Percentiles rank a stretch among this genome's conserved stretches.
These are phyloP conservation scores for Mycena leptocephala DNA, from an alignment of 768 basidiomycete genomes.

Conservation along the genomic window DNA sequence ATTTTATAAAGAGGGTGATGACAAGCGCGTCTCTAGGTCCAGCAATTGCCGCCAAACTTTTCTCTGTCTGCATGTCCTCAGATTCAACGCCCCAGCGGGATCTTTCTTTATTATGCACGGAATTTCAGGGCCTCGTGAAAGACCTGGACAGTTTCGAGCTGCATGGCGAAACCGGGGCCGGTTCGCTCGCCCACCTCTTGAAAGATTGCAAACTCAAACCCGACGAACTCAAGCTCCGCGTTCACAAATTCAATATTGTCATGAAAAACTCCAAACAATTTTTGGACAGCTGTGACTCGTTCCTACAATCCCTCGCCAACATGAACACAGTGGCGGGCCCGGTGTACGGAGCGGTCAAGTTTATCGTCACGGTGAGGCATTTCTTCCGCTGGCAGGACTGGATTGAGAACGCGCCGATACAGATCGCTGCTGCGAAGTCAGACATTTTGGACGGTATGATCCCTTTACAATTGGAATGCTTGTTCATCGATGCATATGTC, in stretches of 20 bases:
- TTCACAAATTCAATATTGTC: neutral
- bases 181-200: slow-evolving; percentile 8
- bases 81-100: neutral
- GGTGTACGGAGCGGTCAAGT: slow-evolving; percentile 9
- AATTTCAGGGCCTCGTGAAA: neutral
- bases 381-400: neutral
- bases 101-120: slow-evolving; percentile 5
- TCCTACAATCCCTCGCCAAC: neutral
- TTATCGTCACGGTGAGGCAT: slow-evolving; percentile 14
- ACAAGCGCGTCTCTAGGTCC: neutral
- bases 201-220: slow-evolving; percentile 11
- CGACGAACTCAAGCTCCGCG: slow-evolving; percentile 11
- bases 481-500: neutral
- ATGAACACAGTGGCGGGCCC: neutral
- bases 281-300: slow-evolving; percentile 7
- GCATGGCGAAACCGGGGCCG: neutral
- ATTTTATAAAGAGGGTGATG: no score
- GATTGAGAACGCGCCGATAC: neutral
- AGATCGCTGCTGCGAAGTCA: slow-evolving; percentile 19
- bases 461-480: neutral
- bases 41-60: neutral
- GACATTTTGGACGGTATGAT: slow-evolving; percentile 13
- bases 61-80: neutral
- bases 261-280: slow-evolving; percentile 7
- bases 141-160: neutral